Evolutionary conservation across 1,284 basidiomycete species (phyloP).

Genomic region (Microbotryum saponariae): DNA sequence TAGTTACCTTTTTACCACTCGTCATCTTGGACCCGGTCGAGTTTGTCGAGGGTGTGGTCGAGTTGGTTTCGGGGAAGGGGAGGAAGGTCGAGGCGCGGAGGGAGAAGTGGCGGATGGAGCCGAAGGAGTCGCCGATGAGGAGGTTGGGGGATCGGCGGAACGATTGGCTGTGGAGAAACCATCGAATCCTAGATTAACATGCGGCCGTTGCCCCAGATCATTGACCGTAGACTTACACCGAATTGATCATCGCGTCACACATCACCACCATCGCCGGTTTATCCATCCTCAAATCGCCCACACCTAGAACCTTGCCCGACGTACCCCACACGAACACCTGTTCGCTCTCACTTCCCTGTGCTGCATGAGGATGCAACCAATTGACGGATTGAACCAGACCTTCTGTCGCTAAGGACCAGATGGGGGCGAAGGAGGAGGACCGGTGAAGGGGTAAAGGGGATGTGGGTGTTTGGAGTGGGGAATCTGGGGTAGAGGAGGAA

Average conservation of each 20-base stretch:
- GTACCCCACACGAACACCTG: slow-evolving; percentile 13
- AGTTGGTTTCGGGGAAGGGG: background rate
- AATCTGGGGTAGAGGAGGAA: background rate
- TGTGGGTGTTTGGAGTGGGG: background rate
- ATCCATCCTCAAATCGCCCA: slow-evolving; percentile 12
- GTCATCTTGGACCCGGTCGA: background rate
- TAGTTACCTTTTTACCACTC: background rate
- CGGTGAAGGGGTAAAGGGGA: background rate
- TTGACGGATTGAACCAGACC: slow-evolving; percentile 11
- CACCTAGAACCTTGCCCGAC: slow-evolving; percentile 6
- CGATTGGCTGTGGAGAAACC: background rate
- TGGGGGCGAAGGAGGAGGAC: background rate
- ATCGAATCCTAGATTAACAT: too few relatives aligned
- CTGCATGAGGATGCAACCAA: slow-evolving; percentile 5
- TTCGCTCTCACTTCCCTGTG: background rate
- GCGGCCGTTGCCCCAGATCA: too few relatives aligned
- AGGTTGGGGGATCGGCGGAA: slow-evolving; percentile 8
- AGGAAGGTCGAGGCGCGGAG: slow-evolving; percentile 4
- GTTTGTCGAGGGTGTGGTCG: background rate
- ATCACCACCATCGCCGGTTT: slow-evolving; percentile 4
- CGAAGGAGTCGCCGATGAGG: slow-evolving; percentile 10
- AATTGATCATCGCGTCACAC: slow-evolving; percentile 12
- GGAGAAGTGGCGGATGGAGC: slow-evolving; percentile 12
- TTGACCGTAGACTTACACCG: slow-evolving; percentile 1
- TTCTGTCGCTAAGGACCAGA: slow-evolving; percentile 4